Evolutionary conservation across 2,329 filamentous ascomycete genomes (phyloP).

Genomic region (Westerdykella ornata): DNA sequence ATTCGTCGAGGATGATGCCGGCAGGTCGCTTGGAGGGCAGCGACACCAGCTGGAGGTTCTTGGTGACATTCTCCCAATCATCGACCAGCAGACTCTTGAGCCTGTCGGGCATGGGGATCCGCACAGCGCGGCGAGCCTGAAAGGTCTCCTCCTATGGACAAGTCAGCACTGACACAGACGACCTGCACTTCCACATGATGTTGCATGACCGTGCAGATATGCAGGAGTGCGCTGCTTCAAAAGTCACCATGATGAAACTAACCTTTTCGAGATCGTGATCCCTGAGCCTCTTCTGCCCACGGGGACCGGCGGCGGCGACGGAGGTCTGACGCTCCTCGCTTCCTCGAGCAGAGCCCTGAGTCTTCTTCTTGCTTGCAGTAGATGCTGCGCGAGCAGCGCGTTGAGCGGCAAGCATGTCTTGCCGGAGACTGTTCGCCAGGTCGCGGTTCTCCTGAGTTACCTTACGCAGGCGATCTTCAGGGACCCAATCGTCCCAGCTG

Average conservation of each 20-base stretch:
- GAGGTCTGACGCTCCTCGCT: conserved; percentile 70
- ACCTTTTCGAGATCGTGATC: conserved; percentile 82
- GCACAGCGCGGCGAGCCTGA: conserved; percentile 74
- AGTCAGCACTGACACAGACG: conserved; percentile 7
- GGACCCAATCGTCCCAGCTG: conserved; percentile 97
- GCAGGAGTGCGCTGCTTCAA: background rate
- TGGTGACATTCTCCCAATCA: conserved; percentile 98
- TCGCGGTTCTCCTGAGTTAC: conserved; percentile 93
- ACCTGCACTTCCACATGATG: background rate
- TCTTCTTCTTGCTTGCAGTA: conserved; percentile 51
- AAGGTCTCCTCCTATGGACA: conserved; percentile 74
- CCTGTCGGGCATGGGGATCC: conserved; percentile 77
- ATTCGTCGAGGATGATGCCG: conserved; percentile 71
- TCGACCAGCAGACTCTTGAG: conserved; percentile 91
- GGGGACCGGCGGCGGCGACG: conserved; percentile 49
- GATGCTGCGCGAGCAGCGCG: conserved; percentile 39
- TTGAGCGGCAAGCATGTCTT: conserved; percentile 59
- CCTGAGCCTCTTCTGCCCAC: conserved; percentile 66
- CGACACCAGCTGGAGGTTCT: conserved; percentile 82
- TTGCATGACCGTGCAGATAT: background rate
- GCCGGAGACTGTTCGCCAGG: conserved; percentile 66
- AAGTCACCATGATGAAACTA: conserved; percentile 14
- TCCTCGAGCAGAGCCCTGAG: conserved; percentile 57
- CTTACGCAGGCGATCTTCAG: conserved; percentile 87
- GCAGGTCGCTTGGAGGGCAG: conserved; percentile 73